Evolutionary conservation across 2,329 filamentous ascomycete genomes (phyloP).

Genomic region (Fusarium sp.): DNA sequence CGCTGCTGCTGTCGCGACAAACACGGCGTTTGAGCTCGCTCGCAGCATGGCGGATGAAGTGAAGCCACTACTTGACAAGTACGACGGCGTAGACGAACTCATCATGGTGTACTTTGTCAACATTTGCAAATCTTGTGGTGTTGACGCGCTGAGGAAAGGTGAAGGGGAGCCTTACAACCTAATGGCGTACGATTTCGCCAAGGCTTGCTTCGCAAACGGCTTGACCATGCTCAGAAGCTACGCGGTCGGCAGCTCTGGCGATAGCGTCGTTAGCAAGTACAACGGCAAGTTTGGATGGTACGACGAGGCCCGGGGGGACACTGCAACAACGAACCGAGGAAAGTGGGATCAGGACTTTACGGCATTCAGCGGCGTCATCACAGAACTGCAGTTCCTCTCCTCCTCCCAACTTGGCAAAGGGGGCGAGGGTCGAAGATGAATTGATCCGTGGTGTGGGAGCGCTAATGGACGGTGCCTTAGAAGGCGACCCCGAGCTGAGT

Average conservation of each 20-base stretch:
- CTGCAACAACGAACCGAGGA: neutral
- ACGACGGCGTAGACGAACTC: neutral
- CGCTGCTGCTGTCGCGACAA: constrained; percentile 36
- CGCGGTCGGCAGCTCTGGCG: rapidly evolving
- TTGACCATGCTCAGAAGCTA: constrained; percentile 10
- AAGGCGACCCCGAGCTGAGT: neutral
- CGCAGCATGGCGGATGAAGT: constrained; percentile 58
- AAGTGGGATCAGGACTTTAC: constrained; percentile 28
- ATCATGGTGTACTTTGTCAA: neutral
- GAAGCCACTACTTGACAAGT: constrained; percentile 46
- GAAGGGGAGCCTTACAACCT: constrained; percentile 15
- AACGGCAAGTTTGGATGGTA: constrained; percentile 39
- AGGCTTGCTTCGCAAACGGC: constrained; percentile 7
- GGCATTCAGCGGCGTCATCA: constrained; percentile 27
- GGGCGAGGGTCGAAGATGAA: constrained; percentile 34
- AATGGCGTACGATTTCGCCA: constrained; percentile 21
- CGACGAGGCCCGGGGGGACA: constrained; percentile 10
- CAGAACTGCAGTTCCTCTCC: constrained; percentile 20
- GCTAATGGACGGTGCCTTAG: neutral
- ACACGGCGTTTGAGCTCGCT: constrained; percentile 36
- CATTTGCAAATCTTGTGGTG: neutral
- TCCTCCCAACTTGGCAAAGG: neutral
- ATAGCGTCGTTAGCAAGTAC: constrained; percentile 9
- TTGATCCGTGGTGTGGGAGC: constrained; percentile 21
- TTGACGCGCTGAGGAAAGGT: constrained; percentile 6